Conservation (phyloP, 805 yeast genomes). For the Torulaspora delbrueckii region DNA sequence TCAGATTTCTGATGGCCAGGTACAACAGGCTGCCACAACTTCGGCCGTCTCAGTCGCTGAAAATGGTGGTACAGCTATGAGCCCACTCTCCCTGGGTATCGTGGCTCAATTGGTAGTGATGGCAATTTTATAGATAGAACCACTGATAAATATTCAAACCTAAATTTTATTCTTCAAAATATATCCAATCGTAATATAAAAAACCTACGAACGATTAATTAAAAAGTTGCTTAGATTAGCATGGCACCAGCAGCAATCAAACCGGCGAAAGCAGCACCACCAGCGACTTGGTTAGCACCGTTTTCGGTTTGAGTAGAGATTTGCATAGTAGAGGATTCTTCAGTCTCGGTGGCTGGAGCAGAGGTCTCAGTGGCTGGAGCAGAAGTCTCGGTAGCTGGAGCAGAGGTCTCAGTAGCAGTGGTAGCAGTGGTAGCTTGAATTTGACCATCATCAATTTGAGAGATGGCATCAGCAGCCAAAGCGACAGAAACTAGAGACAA, state of each 20-base stretch:
- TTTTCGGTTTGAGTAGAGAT: slow-evolving; percentile 17
- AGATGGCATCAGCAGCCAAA: slow-evolving; percentile 14
- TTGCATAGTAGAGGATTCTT: slow-evolving; percentile 3
- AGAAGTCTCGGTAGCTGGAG: no score
- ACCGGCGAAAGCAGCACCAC: slow-evolving; percentile 24
- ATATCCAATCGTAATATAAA: slow-evolving; percentile 3
- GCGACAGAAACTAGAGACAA: slow-evolving; percentile 15
- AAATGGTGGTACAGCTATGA: background rate
- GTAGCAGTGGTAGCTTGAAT: slow-evolving; percentile 12
- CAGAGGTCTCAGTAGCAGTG: background rate
- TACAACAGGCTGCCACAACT: background rate
- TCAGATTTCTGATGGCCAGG: background rate
- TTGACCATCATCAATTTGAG: slow-evolving; percentile 17
- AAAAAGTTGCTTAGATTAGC: slow-evolving; percentile 16
- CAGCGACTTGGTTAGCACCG: slow-evolving; percentile 23
- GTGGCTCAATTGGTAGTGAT: background rate
- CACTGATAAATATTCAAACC: background rate
- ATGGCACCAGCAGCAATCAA: slow-evolving; percentile 27
- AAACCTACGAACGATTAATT: slow-evolving; percentile 1
- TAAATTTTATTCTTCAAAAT: slow-evolving; percentile 3
- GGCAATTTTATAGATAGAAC: background rate
- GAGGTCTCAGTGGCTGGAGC: slow-evolving; percentile 4
- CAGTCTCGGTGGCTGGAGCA: slow-evolving; percentile 2
- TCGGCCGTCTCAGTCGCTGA: background rate
- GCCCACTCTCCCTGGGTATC: background rate